Evolutionary conservation across 1,139 yeast species (phyloP), one percentile per base, ranked within the genome.

Genomic region (Candida sanyaensis): DNA sequence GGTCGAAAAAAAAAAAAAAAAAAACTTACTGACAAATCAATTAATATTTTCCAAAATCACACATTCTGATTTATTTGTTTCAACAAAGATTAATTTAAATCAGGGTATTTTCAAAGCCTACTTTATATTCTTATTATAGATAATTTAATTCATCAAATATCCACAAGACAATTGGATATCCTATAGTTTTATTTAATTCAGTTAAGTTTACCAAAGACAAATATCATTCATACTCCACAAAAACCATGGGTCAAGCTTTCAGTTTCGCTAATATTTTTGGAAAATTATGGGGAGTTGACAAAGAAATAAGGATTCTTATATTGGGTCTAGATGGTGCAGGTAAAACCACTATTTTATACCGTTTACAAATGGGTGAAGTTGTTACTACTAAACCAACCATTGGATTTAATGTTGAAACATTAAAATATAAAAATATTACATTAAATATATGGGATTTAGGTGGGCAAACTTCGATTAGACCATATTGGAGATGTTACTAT

Each of bases 291-390:
- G 96, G 96, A 31, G 80, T 85, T 46, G 86, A 86, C 60, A 90
- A 90, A 68, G 98, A 93, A 69, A 86, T 92, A 62, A 81, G 99
- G 57, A 91, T 93, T 50, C 80, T 93, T 55, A 93, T 93, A 58
- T 76, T 93, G 48, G 99, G 99, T 5, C 75, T 93, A 52, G 99
- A 93, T 68, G 98, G 98, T 72, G 98, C 99, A 2, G 99, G 99
- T 46, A 93, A 93, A 66, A 93, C 99, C 42, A 93, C 99, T 9
- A 92, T 93, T 51, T 77, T 93, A 52, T 93, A 93, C 71, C 82
- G 95, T 58, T 77, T 93, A 53, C 97, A 93, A 58, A 81, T 91
- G 68, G 97, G 97, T 24, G 97, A 91, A 65, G 97, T 91, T 29
- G 91, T 91, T 38, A 88, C 95, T 44, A 91, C 97, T 23, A 93